Evolutionary conservation across 345 rosid species (phyloP).

Genomic region (Lepidium africanum): DNA sequence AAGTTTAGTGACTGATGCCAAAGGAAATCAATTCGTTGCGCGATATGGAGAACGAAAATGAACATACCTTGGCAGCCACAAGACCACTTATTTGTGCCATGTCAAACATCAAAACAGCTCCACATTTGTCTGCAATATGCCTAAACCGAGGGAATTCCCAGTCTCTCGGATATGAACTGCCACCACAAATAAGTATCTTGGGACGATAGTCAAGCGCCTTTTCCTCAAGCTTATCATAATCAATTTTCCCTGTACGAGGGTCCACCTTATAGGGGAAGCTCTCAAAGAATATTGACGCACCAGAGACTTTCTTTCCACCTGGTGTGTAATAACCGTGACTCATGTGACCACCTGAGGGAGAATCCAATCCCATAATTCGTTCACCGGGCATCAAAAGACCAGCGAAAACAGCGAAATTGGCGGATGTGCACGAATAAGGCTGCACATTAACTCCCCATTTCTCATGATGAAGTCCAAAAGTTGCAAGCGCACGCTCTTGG

Average conservation of each 20-base stretch:
- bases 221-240: conserved; percentile 76
- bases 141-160: conserved; percentile 77
- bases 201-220: conserved; percentile 79
- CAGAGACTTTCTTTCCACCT: conserved; percentile 67
- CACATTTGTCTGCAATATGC: conserved; percentile 68
- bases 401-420: conserved; percentile 61
- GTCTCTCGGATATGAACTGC: conserved; percentile 82
- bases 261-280: conserved; percentile 74
- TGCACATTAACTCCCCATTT: conserved; percentile 82
- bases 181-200: conserved; percentile 81
- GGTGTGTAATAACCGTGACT: conserved; percentile 78
- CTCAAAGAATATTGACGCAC: conserved; percentile 78
- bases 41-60: not conserved
- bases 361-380: conserved; percentile 70
- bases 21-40: not conserved
- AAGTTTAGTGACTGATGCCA: not conserved
- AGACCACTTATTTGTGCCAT: conserved; percentile 89
- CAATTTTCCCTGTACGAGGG: conserved; percentile 61
- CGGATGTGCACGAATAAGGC: conserved; percentile 79
- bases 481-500: conserved; percentile 55
- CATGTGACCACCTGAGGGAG: conserved; percentile 70
- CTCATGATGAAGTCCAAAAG: conserved; percentile 48
- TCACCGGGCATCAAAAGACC: conserved; percentile 65
- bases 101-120: conserved; percentile 64
- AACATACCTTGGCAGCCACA: conserved; percentile 76